These are phyloP conservation scores for Aspergillus chevalieri DNA, from an alignment of 2,329 filamentous ascomycete species.

Conservation along the genomic window DNA sequence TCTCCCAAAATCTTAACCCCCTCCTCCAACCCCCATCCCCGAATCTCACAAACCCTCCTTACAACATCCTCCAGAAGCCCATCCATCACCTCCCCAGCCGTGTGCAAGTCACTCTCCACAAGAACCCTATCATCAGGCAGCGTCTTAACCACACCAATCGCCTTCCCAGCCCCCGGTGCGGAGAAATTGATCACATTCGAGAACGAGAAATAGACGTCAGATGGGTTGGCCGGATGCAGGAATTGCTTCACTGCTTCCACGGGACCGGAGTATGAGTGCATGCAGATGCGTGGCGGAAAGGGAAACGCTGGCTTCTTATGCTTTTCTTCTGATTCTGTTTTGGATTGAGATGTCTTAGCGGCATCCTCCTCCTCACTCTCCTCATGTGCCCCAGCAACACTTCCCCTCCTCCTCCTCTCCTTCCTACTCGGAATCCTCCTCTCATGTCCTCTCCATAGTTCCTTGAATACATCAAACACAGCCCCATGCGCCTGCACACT, in stretches of 20 bases:
- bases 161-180: conserved; percentile 48
- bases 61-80: conserved; percentile 66
- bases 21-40: conserved; percentile 68
- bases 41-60: conserved; percentile 68
- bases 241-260: conserved; percentile 73
- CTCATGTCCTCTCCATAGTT: conserved; percentile 55
- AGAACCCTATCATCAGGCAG: conserved; percentile 74
- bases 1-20: conserved; percentile 61
- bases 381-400: conserved; percentile 25
- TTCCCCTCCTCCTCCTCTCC: conserved; percentile 34
- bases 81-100: conserved; percentile 77
- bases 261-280: conserved; percentile 86
- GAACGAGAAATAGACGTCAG: conserved; percentile 80
- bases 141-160: conserved; percentile 60
- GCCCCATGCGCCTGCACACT: conserved; percentile 59
- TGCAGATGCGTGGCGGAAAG: conserved; percentile 81
- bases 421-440: conserved; percentile 45
- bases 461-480: conserved; percentile 50
- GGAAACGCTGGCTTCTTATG: conserved; percentile 43
- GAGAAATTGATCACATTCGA: conserved; percentile 75
- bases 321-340: conserved; percentile 7
- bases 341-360: conserved; percentile 1
- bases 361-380: conserved; percentile 24
- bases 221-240: conserved; percentile 64
- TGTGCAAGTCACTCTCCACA: conserved; percentile 85